Conservation (phyloP, 371 early-diverging fungal species). For the Mortierella sp. region DNA sequence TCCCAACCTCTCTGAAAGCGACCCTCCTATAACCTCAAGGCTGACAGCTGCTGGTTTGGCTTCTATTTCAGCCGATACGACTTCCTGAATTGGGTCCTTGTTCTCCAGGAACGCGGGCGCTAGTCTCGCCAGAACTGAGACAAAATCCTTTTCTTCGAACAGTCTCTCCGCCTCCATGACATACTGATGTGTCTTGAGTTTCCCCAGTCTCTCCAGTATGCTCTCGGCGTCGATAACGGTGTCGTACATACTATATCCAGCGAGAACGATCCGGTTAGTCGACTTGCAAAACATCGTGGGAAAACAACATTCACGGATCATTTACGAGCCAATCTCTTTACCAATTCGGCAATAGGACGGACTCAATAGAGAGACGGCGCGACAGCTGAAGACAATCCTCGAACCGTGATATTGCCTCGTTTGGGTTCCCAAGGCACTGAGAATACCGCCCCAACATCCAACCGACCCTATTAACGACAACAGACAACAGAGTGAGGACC, state of each 20-base stretch:
- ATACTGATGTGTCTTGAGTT: slow-evolving; percentile 57
- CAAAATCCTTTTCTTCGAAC: slow-evolving; percentile 60
- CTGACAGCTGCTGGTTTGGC: slow-evolving; percentile 9
- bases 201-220: slow-evolving; percentile 57
- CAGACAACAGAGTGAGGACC: background rate
- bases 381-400: slow-evolving; percentile 52
- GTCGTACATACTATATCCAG: slow-evolving; percentile 62
- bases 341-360: slow-evolving; percentile 57
- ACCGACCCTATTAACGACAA: slow-evolving; percentile 11
- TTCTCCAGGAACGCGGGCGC: slow-evolving; percentile 51
- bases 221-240: slow-evolving; percentile 35
- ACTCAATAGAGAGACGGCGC: background rate
- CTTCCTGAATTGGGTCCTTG: background rate
- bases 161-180: slow-evolving; percentile 61
- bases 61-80: background rate
- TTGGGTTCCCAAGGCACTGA: slow-evolving; percentile 64
- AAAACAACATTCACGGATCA: background rate
- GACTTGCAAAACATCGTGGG: background rate
- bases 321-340: slow-evolving; percentile 16
- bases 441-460: slow-evolving; percentile 62
- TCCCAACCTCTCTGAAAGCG: slow-evolving; percentile 49
- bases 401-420: slow-evolving; percentile 61
- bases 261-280: background rate
- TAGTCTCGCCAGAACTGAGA: slow-evolving; percentile 62
- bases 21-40: slow-evolving; percentile 33